phyloP scores from a whole-genome alignment of 2,329 filamentous ascomycete genomes.

The Thelonectria olida region DNA sequence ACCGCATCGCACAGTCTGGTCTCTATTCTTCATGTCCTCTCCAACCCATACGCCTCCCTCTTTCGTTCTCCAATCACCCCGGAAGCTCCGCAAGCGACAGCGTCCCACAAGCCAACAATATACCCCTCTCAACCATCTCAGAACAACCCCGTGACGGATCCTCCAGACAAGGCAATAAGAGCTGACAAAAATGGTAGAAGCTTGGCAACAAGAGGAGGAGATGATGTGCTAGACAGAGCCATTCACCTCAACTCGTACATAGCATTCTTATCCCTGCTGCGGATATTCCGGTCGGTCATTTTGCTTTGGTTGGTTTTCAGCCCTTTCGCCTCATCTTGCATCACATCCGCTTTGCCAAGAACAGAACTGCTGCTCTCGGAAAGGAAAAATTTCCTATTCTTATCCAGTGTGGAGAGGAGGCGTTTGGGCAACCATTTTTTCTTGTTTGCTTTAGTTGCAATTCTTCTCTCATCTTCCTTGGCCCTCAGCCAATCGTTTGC shows the following conservation, averaged over 20 bases:
- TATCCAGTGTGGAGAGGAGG: background rate
- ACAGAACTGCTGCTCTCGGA: background rate
- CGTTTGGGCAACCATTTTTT: conserved; percentile 3
- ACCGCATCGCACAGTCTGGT: conserved; percentile 43
- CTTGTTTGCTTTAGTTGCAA: background rate
- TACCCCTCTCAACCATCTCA: conserved; percentile 29
- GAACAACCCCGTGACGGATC: conserved; percentile 1
- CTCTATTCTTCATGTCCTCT: conserved; percentile 31
- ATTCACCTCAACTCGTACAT: conserved; percentile 11
- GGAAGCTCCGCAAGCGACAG: conserved; percentile 41
- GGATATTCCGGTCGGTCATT: background rate
- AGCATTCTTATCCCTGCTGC: background rate
- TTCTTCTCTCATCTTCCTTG: background rate
- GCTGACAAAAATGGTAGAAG: background rate
- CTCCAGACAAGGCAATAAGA: background rate
- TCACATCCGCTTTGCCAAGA: background rate
- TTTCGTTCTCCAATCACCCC: conserved; percentile 26
- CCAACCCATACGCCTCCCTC: conserved; percentile 25
- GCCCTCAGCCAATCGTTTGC: background rate
- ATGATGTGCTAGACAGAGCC: background rate
- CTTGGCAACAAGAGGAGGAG: background rate
- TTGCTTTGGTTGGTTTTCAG: background rate
- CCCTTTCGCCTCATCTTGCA: conserved; percentile 1
- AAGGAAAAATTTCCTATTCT: background rate
- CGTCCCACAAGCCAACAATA: conserved; percentile 29